Conservation (phyloP, 2,329 filamentous ascomycete species). For the Diaporthe australafricana region DNA sequence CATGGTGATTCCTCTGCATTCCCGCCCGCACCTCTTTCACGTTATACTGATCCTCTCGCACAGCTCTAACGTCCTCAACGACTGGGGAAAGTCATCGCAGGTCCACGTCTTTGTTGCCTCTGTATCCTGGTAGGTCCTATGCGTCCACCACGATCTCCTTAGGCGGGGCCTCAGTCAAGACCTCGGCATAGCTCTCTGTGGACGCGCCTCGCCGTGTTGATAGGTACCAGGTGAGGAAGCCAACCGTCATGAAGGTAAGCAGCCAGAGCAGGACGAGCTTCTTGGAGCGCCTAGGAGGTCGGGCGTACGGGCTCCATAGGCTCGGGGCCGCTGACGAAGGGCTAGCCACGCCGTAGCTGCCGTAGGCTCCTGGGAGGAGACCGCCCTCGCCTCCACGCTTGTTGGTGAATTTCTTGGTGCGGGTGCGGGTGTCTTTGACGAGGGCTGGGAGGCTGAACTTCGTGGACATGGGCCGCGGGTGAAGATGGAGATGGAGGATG, state of each 20-base stretch:
- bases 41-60: neutral
- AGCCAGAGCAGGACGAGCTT: conserved; percentile 36
- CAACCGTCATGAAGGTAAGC: conserved; percentile 25
- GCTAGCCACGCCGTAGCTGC: conserved; percentile 10
- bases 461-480: conserved; percentile 30
- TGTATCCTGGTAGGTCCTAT: neutral
- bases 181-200: conserved; percentile 29
- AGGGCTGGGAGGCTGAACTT: conserved; percentile 36
- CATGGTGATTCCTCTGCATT: no score
- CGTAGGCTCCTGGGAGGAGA: conserved; percentile 27
- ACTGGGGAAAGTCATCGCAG: neutral
- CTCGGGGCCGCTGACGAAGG: conserved; percentile 14
- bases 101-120: neutral
- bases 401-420: conserved; percentile 32
- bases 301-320: conserved; percentile 35
- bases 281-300: conserved; percentile 35
- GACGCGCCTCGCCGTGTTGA: conserved; percentile 12
- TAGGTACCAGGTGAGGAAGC: conserved; percentile 34
- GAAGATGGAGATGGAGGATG: neutral
- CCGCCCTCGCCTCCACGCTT: conserved; percentile 1
- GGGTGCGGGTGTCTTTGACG: conserved; percentile 36
- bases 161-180: conserved; percentile 23
- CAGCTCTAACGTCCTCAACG: neutral
- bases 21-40: neutral
- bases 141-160: conserved; percentile 29